Conservation (phyloP, 495 filamentous ascomycete genomes). For the Podospora australis region DNA sequence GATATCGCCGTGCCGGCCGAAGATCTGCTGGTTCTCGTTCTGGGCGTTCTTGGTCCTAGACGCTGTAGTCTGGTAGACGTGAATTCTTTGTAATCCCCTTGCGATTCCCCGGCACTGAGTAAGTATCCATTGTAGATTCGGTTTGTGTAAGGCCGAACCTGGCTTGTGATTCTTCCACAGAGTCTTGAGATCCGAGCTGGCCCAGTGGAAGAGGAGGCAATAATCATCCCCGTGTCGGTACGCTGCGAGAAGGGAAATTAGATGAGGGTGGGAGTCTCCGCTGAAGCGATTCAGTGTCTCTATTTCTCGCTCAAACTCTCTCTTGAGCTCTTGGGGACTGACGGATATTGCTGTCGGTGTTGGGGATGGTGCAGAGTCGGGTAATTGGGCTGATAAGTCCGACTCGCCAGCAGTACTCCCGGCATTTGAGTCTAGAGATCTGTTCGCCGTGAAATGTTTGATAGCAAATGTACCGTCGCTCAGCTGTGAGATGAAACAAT, state of each 20-base stretch:
- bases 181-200: conserved; percentile 4
- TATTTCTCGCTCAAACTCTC: conserved; percentile 8
- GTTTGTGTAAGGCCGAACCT: background rate
- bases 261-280: background rate
- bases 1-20: conserved; percentile 14
- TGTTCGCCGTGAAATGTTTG: conserved; percentile 6
- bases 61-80: conserved; percentile 1
- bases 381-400: too few relatives aligned
- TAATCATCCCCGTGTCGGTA: conserved; percentile 6
- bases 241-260: conserved; percentile 8
- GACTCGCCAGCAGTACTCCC: background rate
- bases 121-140: conserved; percentile 2
- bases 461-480: conserved; percentile 5
- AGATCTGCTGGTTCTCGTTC: background rate
- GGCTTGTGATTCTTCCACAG: background rate
- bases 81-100: conserved; percentile 1
- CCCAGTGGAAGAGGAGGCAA: conserved; percentile 10
- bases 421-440: background rate
- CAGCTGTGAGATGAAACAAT: background rate
- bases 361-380: too few relatives aligned
- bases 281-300: conserved; percentile 7
- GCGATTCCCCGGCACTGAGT: conserved; percentile 4
- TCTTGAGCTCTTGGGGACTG: conserved; percentile 1
- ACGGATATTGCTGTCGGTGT: too few relatives aligned
- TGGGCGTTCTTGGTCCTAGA: background rate